Evolutionary conservation across 352 stramenopile genomes (phyloP).

Genomic region (Pythium scleroteichum): DNA sequence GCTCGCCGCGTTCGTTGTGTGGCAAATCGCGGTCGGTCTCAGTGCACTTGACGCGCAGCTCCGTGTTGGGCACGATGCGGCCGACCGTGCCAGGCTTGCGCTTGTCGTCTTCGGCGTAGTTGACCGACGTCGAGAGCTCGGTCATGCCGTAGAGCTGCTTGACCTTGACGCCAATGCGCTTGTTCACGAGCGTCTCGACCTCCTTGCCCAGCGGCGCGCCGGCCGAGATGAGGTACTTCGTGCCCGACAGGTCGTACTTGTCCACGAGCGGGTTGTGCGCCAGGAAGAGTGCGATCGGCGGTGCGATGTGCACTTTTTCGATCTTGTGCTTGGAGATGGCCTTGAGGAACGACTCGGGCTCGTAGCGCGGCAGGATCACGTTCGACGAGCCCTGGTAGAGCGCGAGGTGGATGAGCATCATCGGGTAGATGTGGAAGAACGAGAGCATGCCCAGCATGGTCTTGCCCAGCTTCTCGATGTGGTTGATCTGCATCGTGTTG

Average conservation of each 20-base stretch:
- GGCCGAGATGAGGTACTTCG: slow-evolving; percentile 68
- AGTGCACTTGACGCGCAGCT: slow-evolving; percentile 42
- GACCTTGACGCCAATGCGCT: slow-evolving; percentile 46
- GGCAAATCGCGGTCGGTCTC: slow-evolving; percentile 35
- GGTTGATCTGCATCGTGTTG: slow-evolving; percentile 86
- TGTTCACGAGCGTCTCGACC: slow-evolving; percentile 52
- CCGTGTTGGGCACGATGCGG: slow-evolving; percentile 37
- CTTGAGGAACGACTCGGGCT: slow-evolving; percentile 86
- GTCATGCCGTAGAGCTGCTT: slow-evolving; percentile 52
- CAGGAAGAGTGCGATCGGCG: slow-evolving; percentile 82
- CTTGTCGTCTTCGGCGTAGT: slow-evolving; percentile 13
- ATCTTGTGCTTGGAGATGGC: slow-evolving; percentile 70
- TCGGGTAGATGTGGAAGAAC: slow-evolving; percentile 96
- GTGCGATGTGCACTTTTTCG: slow-evolving; percentile 68
- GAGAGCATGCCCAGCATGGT: slow-evolving; percentile 77
- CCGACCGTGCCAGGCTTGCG: slow-evolving; percentile 24
- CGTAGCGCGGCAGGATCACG: slow-evolving; percentile 90
- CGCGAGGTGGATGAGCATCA: slow-evolving; percentile 79
- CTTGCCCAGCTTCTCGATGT: slow-evolving; percentile 56
- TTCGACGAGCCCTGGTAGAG: slow-evolving; percentile 78
- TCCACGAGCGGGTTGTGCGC: slow-evolving; percentile 91
- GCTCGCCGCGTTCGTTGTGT: slow-evolving; percentile 48
- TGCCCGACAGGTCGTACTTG: slow-evolving; percentile 87
- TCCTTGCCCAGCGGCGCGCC: slow-evolving; percentile 76
- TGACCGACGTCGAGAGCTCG: slow-evolving; percentile 32